Evolutionary conservation across 108 stramenopile genomes (phyloP), one percentile per base, ranked within the genome.

Genomic region (Nitzschia putrida): DNA sequence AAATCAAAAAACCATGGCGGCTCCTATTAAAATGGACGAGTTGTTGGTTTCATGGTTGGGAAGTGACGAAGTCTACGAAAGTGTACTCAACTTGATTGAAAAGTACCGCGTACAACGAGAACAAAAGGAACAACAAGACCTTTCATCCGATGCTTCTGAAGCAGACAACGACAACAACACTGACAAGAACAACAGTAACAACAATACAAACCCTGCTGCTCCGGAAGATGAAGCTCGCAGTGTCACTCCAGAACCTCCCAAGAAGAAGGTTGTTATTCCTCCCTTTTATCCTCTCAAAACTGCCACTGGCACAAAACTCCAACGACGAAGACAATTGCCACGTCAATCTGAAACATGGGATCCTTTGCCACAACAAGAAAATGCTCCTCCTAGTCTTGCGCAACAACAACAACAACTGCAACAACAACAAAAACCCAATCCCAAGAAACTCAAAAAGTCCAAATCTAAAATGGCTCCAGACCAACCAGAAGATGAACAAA

Each of bases 1-100:
- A n/a, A n/a, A 18, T 2, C 2, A 49, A 5, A 6, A 49, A 39
- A 57, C 9, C 9, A 73, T 66, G 73, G 73, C 71, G 26, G 71
- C 71, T 43, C 61, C 86, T 18, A 86, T 88, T 12, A 93, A 93
- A 80, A 87, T 87, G 85, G 89, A 93, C 71, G 92, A 93, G 68
- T 85, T 93, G 45, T 77, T 93, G 26, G 85, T 88, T 39, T 74
- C 84, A 5, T 93, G 89, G 89, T 61, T 93, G 29, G 78, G 79
- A 37, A 81, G 69, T 60, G 92, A 93, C 66, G 83, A 78, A 21
- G 84, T 90, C 10, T 88, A 87, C 66, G 92, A 93, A 72, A 84
- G 78, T 52, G 80, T 90, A 1, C 53, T 87, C 53, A 68, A 74
- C 6, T 71, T 90, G 55, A 84, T 90, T 55, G 89, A 90, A 66